A percentile compares a stretch with the other conserved stretches of the same genome.
Evolutionary conservation across 2,329 filamentous ascomycete species (phyloP).

Genomic region (Talaromyces sp.): DNA sequence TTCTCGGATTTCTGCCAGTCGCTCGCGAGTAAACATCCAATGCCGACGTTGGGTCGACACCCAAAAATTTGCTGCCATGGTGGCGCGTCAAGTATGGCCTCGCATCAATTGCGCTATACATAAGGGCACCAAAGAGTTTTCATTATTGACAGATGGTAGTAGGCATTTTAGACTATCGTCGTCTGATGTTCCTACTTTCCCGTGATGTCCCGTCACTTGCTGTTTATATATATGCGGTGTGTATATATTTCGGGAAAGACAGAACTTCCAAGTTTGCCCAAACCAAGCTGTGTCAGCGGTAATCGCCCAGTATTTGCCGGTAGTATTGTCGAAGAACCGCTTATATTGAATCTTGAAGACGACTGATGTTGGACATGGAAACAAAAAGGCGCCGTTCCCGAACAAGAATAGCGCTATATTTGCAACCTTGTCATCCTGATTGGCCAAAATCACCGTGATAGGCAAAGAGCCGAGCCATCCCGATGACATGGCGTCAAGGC

Average conservation of each 20-base stretch:
- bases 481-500: not conserved
- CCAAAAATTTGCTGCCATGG: slow-evolving; percentile 96
- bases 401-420: slow-evolving; percentile 13
- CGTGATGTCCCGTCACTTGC: not conserved
- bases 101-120: slow-evolving; percentile 2
- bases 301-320: not conserved
- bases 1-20: slow-evolving; percentile 72
- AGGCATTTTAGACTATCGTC: not conserved
- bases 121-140: slow-evolving; percentile 37
- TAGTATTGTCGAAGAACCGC: not conserved
- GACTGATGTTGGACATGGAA: not conserved
- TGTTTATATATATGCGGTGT: slow-evolving; percentile 3
- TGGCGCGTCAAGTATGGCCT: not conserved
- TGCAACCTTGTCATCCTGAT: not conserved
- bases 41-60: slow-evolving; percentile 84
- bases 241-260: not conserved
- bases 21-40: slow-evolving; percentile 86
- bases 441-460: slow-evolving; percentile 2
- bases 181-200: not conserved
- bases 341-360: not conserved
- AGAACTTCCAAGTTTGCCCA: not conserved
- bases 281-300: not conserved
- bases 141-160: not conserved
- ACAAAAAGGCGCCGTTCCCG: not conserved
- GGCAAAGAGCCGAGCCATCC: slow-evolving; percentile 7